Percentiles rank a stretch among this genome's conserved stretches.
These are phyloP conservation scores for Canna indica DNA, from an alignment of 176 grass and related monocot genomes.

Conservation along the genomic window DNA sequence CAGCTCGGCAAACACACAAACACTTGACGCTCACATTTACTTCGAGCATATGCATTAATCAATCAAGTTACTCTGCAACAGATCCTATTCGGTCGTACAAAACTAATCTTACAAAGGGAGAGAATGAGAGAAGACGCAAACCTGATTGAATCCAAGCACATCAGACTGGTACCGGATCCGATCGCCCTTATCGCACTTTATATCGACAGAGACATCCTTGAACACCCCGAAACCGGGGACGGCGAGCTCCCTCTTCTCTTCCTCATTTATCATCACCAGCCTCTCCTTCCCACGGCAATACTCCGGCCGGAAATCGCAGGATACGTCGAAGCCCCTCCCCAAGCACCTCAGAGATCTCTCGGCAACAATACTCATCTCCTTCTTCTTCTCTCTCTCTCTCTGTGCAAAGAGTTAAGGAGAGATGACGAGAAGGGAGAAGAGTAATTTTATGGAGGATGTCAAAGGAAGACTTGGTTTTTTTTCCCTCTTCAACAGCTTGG, in stretches of 20 bases:
- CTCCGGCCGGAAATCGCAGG: slow-evolving; percentile 56
- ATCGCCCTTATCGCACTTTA: slow-evolving; percentile 74
- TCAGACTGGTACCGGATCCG: slow-evolving; percentile 54
- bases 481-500: too few relatives aligned
- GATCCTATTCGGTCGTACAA: neutral
- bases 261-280: slow-evolving; percentile 29
- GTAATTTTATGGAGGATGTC: neutral
- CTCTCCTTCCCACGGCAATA: slow-evolving; percentile 52
- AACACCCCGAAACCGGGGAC: slow-evolving; percentile 44
- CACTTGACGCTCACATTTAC: neutral
- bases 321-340: slow-evolving; percentile 68
- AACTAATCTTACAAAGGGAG: neutral
- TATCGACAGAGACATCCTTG: slow-evolving; percentile 41
- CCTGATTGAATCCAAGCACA: slow-evolving; percentile 76
- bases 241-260: slow-evolving; percentile 29
- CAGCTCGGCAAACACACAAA: too few relatives aligned
- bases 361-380: slow-evolving; percentile 24
- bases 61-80: too few relatives aligned
- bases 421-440: neutral
- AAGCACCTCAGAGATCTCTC: slow-evolving; percentile 48
- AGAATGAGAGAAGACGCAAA: neutral
- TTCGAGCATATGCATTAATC: neutral
- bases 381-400: neutral
- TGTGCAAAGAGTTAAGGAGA: neutral
- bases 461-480: neutral